phyloP scores from a whole-genome alignment of 2,329 filamentous ascomycete genomes.

The Elsinoe perseae region DNA sequence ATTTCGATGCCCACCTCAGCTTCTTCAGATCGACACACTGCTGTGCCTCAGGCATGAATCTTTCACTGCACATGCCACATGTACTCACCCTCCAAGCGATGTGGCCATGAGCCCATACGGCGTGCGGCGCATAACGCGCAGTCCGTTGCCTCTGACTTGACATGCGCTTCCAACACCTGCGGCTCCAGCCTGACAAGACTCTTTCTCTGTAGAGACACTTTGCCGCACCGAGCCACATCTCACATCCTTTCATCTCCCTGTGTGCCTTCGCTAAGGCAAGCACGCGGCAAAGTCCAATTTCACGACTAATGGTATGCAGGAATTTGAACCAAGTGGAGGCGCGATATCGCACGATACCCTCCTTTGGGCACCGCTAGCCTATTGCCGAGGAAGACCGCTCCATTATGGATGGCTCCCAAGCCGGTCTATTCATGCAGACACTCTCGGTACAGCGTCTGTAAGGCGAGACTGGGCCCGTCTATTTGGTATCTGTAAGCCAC shows the following conservation, averaged over 20 bases:
- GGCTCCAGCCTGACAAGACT: neutral
- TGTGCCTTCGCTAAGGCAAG: neutral
- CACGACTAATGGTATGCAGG: neutral
- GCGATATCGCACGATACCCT: neutral
- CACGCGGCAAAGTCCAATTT: neutral
- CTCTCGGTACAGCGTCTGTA: neutral
- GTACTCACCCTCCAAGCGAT: neutral
- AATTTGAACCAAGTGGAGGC: neutral
- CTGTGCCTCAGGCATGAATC: neutral
- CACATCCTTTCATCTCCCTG: neutral
- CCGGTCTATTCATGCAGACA: neutral
- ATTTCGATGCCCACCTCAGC: neutral
- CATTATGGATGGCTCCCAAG: neutral
- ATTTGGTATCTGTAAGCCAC: neutral
- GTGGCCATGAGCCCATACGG: neutral
- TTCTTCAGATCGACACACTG: neutral
- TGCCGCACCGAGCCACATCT: neutral
- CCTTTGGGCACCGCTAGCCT: neutral
- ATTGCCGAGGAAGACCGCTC: neutral
- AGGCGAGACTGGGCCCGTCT: neutral
- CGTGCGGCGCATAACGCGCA: neutral
- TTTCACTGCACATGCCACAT: neutral
- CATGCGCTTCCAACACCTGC: neutral
- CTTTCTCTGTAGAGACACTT: neutral
- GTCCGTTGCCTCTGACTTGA: neutral